Base-by-base conservation (phyloP, 1,139 yeast genomes). In the Suhomyces kunorum region DNA sequence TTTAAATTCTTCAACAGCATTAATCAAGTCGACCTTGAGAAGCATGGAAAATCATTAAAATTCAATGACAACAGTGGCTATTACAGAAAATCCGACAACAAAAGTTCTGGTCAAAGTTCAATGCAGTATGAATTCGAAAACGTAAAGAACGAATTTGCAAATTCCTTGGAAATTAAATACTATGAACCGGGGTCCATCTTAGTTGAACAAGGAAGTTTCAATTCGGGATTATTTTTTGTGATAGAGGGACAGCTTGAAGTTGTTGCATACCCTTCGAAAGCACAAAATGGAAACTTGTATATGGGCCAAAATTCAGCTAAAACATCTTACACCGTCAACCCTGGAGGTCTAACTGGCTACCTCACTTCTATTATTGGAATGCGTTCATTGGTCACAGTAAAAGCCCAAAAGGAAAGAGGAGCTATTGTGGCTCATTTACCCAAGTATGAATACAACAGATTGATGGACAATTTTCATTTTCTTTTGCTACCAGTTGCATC, bases 271-370 rank as follows among this genome's bases (percentile, higher is more conserved):
- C 44, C 49, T 5, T 37, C 33, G 8, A 30, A 27, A n/a, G 31
- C 32, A 11, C 24, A 25, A 9, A 13, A 23, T 14, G 55, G 56
- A 23, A 55, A 55, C 27, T 46, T 49, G 4, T 64, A 58, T 23
- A 36, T 39, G 19, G 48, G 59, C 8, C 61, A 62, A 28, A 60
- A 50, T 41, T 35, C 45, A 13, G 37, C 44, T n/a, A 67, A 67
- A 29, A 61, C 62, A 15, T 59, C 87, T 2, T 84, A 81, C 51
- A 72, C 80, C 0, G 83, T 88, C 1, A 66, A 74, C 23, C 71
- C 84, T 3, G 98, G 98, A 5, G 95, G 95, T 1, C 62, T 92
- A 14, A 94, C 94, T 0, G 98, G 98, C 0, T 90, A 87, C 55
- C 63, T 90, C 38, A 87, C 95, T 3, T 77, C 95, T 0, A 66